Evolutionary conservation across 2,329 filamentous ascomycete species (phyloP), one percentile per base, ranked within the genome.

Genomic region (Cordyceps militaris): DNA sequence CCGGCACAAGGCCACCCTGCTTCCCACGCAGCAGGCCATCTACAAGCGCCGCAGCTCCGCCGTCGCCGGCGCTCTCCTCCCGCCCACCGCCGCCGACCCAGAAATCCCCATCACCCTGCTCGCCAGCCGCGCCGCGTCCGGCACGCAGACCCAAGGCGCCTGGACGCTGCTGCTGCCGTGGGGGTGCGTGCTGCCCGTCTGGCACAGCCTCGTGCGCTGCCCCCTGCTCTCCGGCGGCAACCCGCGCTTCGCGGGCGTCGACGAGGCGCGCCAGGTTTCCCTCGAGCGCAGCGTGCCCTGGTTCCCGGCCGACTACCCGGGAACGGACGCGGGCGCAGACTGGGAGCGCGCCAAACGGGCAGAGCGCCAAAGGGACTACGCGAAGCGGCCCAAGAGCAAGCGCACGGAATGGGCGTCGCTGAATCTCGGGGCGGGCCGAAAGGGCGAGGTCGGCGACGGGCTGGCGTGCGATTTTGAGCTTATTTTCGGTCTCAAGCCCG

Each of bases 91-190:
- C 1, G 76, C 74, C 9, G 91, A 97, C 65, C 89, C 89, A 1
- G 74, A 80, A 1, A 94, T 97, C 16, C 94, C 94, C 1, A 73
- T 93, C 40, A 76, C 93, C 1, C 73, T 95, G 6, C 77, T 90
- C 4, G 79, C 86, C 34, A 83, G 82, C 11, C 80, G 83, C 3
- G 69, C 78, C 10, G 69, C 73, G 11, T 65, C 69, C 1, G 72
- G 73, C 38, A 74, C 71, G 11, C 80, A 79, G 48, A 74, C 77
- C 1, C 84, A 87, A 49, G 87, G 87, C 0, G 85, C 79, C 0
- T 97, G 91, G 91, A 94, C 86, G 0, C 69, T 97, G 1, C 77
- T 97, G 24, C 79, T 94, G 3, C 94, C 94, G 0, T 97, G 93
- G 91, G 91, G 89, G 67, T 96, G 89, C 65, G 87, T 97, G 36